Evolutionary conservation across 1,284 basidiomycete species (phyloP).

Genomic region (Porogramme epimiltina): DNA sequence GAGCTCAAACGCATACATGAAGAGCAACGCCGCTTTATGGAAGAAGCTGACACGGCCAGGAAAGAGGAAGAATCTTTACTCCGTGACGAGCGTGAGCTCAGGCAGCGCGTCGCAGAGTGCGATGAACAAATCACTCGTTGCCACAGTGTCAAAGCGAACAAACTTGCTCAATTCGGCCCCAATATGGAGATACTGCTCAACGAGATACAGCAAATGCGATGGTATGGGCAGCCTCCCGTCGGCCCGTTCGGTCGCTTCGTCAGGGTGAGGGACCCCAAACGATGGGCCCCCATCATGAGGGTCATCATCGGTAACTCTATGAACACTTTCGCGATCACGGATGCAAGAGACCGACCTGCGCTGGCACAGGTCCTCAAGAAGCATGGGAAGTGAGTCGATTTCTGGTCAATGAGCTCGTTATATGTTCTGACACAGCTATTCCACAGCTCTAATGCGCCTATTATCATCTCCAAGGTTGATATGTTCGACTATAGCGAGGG

Average conservation of each 20-base stretch:
- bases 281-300: slow-evolving; percentile 73
- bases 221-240: slow-evolving; percentile 75
- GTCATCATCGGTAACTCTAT: slow-evolving; percentile 64
- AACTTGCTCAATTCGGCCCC: slow-evolving; percentile 61
- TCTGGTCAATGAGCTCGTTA: not conserved
- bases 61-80: slow-evolving; percentile 33
- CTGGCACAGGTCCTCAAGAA: slow-evolving; percentile 65
- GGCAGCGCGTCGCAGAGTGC: slow-evolving; percentile 43
- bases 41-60: slow-evolving; percentile 35
- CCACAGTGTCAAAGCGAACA: slow-evolving; percentile 52
- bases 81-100: slow-evolving; percentile 35
- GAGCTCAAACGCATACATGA: slow-evolving; percentile 38
- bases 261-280: slow-evolving; percentile 67
- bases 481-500: slow-evolving; percentile 76
- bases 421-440: not conserved
- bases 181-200: slow-evolving; percentile 64
- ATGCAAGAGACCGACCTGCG: slow-evolving; percentile 64
- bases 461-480: slow-evolving; percentile 73
- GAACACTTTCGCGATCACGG: slow-evolving; percentile 79
- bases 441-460: slow-evolving; percentile 41
- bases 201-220: slow-evolving; percentile 54
- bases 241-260: slow-evolving; percentile 88
- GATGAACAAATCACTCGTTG: slow-evolving; percentile 50
- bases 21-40: slow-evolving; percentile 33
- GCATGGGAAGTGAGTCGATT: slow-evolving; percentile 53